These are phyloP conservation scores for Agapanthus africanus DNA, from an alignment of 106 monocot species.

Conservation along the genomic window DNA sequence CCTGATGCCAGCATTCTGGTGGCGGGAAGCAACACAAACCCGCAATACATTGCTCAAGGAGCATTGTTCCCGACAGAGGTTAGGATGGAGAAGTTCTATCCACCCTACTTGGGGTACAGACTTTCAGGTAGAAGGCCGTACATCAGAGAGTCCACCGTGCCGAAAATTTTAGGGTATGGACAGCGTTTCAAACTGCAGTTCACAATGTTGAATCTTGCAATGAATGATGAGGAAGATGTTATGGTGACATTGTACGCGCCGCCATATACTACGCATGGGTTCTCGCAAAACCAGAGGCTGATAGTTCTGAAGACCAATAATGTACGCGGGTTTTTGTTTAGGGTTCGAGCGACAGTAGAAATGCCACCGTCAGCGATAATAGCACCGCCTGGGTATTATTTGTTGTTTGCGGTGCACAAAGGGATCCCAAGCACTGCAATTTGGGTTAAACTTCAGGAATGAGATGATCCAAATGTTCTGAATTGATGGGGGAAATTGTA, in stretches of 20 bases:
- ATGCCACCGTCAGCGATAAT: slow-evolving; percentile 28
- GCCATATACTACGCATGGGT: slow-evolving; percentile 81
- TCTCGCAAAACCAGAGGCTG: slow-evolving; percentile 75
- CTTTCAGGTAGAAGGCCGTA: slow-evolving; percentile 15
- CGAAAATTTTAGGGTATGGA: slow-evolving; percentile 22
- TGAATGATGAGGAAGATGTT: slow-evolving; percentile 14
- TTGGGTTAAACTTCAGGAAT: slow-evolving; percentile 31
- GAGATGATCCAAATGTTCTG: too few species aligned
- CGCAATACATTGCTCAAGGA: slow-evolving; percentile 27
- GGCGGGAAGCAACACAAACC: slow-evolving; percentile 64
- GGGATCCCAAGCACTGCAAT: slow-evolving; percentile 43
- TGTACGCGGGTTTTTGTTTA: not conserved
- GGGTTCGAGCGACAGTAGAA: not conserved
- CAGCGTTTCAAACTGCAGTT: slow-evolving; percentile 25
- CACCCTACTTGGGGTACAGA: slow-evolving; percentile 52
- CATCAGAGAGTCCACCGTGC: slow-evolving; percentile 13
- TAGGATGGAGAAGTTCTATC: slow-evolving; percentile 71
- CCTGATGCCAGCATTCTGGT: slow-evolving; percentile 38
- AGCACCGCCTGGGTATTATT: slow-evolving; percentile 60
- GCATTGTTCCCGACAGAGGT: slow-evolving; percentile 61
- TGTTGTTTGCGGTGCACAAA: slow-evolving; percentile 41
- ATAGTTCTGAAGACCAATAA: slow-evolving; percentile 24
- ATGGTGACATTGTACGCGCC: slow-evolving; percentile 77
- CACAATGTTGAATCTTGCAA: not conserved
- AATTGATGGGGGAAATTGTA: too few species aligned